Percentiles rank a stretch among this genome's conserved stretches.
Evolutionary conservation across 768 basidiomycete species (phyloP).

Genomic region (Ephemerocybe angulata): DNA sequence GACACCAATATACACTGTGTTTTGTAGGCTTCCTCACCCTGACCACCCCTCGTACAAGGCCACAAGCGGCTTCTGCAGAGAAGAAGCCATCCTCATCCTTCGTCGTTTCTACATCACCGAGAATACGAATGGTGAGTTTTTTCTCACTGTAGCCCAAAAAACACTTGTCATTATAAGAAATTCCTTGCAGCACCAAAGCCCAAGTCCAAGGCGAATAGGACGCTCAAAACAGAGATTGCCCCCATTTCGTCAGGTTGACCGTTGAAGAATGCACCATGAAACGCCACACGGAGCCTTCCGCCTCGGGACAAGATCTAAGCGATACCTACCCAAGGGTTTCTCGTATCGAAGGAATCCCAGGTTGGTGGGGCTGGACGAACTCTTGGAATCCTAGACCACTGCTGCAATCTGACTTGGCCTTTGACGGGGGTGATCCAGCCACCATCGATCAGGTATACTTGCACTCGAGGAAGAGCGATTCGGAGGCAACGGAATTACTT

Average conservation of each 20-base stretch:
- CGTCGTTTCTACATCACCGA: slow-evolving; percentile 91
- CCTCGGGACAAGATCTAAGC: too few relatives aligned
- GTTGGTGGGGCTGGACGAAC: too few relatives aligned
- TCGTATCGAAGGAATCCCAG: too few relatives aligned
- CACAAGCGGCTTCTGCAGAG: slow-evolving; percentile 69
- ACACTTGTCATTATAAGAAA: slow-evolving; percentile 11
- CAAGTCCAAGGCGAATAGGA: slow-evolving; percentile 79
- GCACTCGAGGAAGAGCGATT: too few relatives aligned
- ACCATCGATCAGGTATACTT: too few relatives aligned
- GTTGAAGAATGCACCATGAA: too few relatives aligned
- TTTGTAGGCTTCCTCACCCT: slow-evolving; percentile 62
- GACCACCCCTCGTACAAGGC: slow-evolving; percentile 73
- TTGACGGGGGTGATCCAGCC: too few relatives aligned
- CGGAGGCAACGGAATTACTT: too few relatives aligned
- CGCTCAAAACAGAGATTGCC: slow-evolving; percentile 79
- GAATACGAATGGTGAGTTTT: slow-evolving; percentile 76
- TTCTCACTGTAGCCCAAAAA: neutral
- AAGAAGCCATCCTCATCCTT: slow-evolving; percentile 83
- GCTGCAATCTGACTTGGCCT: too few relatives aligned
- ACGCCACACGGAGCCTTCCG: too few relatives aligned
- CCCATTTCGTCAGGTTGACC: slow-evolving; percentile 20
- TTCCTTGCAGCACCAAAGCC: slow-evolving; percentile 72
- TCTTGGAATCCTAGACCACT: too few relatives aligned
- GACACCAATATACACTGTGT: neutral
- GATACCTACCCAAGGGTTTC: too few relatives aligned